Evolutionary conservation across 495 filamentous ascomycete species (phyloP).

Genomic region (Barbatosphaeria neglecta): DNA sequence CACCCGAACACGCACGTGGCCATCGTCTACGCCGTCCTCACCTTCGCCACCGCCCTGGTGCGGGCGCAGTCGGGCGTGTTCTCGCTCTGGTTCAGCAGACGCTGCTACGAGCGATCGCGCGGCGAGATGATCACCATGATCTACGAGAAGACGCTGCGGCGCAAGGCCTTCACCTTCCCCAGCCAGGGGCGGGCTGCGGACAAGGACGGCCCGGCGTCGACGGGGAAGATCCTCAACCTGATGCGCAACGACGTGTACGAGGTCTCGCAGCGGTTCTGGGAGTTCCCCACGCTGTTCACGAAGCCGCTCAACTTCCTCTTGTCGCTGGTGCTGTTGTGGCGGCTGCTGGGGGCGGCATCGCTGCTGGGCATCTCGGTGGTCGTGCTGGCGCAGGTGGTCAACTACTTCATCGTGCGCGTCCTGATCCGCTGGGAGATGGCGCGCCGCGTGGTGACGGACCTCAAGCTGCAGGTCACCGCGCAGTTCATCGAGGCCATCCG

Average conservation of each 20-base stretch:
- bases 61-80: conserved; percentile 56
- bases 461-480: conserved; percentile 57
- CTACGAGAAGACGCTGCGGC: conserved; percentile 68
- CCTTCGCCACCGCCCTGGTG: conserved; percentile 47
- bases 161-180: conserved; percentile 54
- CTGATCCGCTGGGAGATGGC: conserved; percentile 51
- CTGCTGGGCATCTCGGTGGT: conserved; percentile 58
- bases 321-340: conserved; percentile 58
- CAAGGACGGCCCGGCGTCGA: conserved; percentile 47
- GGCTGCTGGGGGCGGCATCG: conserved; percentile 66
- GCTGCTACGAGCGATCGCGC: conserved; percentile 62
- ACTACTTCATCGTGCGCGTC: conserved; percentile 47
- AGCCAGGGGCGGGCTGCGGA: conserved; percentile 3
- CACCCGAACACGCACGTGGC: conserved; percentile 38
- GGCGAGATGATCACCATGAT: conserved; percentile 84
- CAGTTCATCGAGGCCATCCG: conserved; percentile 77
- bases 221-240: conserved; percentile 76
- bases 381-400: conserved; percentile 51
- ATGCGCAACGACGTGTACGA: conserved; percentile 73
- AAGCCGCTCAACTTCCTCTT: conserved; percentile 58
- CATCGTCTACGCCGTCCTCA: conserved; percentile 53
- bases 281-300: conserved; percentile 54
- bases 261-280: conserved; percentile 73
- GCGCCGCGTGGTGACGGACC: conserved; percentile 57
- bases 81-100: conserved; percentile 60